Conservation (phyloP, 208 protist genomes). For the Trypanosomatidae sp. region DNA sequence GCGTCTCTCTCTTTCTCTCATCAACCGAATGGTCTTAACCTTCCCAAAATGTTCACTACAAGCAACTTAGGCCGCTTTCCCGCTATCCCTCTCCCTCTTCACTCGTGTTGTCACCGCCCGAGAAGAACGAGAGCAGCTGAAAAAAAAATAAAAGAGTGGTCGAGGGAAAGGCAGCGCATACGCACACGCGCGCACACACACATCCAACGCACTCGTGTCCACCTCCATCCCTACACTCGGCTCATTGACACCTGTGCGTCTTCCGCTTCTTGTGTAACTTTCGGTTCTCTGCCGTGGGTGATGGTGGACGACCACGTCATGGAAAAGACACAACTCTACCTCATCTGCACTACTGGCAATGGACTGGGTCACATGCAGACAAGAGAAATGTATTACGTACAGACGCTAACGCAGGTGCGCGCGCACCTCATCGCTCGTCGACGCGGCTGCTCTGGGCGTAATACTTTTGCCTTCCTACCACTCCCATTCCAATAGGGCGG, state of each 20-base stretch:
- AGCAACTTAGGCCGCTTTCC: neutral
- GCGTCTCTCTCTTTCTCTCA: conserved; percentile 3
- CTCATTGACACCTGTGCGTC: neutral
- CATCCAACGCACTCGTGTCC: neutral
- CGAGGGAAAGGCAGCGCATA: neutral
- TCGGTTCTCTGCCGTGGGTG: conserved; percentile 7
- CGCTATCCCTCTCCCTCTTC: neutral
- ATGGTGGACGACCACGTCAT: neutral
- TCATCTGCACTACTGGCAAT: neutral
- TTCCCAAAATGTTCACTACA: neutral
- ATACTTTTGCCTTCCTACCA: neutral
- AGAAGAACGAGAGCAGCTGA: neutral
- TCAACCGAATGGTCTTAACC: neutral
- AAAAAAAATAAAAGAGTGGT: neutral
- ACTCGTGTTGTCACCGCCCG: too few relatives aligned
- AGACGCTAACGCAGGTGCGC: neutral
- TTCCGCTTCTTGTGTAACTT: conserved; percentile 6
- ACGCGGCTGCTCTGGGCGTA: neutral
- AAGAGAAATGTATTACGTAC: neutral
- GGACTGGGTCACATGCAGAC: neutral
- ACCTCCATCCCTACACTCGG: neutral
- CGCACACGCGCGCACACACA: neutral
- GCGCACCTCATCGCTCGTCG: neutral
- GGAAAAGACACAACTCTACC: neutral
- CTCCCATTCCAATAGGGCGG: neutral